Conservation (phyloP, 2,329 filamentous ascomycete genomes). For the Diaporthe amygdali region DNA sequence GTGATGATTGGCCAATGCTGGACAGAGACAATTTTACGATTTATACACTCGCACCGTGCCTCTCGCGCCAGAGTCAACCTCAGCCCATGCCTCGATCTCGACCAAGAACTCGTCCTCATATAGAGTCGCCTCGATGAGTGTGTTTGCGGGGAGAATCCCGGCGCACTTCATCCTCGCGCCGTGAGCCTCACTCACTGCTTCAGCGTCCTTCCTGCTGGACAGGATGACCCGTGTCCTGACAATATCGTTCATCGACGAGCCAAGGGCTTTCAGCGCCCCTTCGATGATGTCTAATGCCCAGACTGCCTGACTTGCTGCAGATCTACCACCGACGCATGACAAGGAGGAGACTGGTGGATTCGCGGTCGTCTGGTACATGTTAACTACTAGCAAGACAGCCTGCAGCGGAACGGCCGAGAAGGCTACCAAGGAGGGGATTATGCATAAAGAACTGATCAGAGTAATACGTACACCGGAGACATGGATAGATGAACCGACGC, state of each 20-base stretch:
- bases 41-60: constrained; percentile 5
- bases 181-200: constrained; percentile 34
- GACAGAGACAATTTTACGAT: not conserved
- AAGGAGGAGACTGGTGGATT: constrained; percentile 28
- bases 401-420: too few relatives aligned
- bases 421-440: too few relatives aligned
- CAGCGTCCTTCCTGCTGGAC: constrained; percentile 30
- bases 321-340: constrained; percentile 30
- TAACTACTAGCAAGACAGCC: not conserved
- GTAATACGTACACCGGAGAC: constrained; percentile 31
- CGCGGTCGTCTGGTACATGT: constrained; percentile 32
- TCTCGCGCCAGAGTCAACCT: constrained; percentile 26
- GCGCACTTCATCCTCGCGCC: constrained; percentile 34
- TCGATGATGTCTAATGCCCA: constrained; percentile 35
- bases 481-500: constrained; percentile 31
- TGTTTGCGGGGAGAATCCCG: constrained; percentile 28
- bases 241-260: constrained; percentile 32
- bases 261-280: constrained; percentile 32
- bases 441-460: not conserved
- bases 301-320: constrained; percentile 33
- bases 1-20: not conserved
- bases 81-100: constrained; percentile 29
- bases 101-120: constrained; percentile 26
- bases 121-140: constrained; percentile 25
- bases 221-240: constrained; percentile 35